Evolutionary conservation across 2,329 filamentous ascomycete genomes (phyloP).

Genomic region (Aschersonia sp.): DNA sequence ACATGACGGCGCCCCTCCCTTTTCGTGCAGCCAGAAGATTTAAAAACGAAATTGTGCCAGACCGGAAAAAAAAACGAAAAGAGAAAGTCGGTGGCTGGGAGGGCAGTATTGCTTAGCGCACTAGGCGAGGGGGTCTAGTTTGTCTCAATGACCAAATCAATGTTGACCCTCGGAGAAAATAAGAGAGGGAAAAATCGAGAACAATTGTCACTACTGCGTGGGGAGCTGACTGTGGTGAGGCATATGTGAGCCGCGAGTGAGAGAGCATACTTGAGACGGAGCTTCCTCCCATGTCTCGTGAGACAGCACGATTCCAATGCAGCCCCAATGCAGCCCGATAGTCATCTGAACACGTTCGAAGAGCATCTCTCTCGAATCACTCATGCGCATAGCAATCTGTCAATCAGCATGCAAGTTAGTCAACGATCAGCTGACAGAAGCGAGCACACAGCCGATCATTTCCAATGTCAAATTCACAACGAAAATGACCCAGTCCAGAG

Average conservation of each 20-base stretch:
- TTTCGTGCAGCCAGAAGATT: not conserved
- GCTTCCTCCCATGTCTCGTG: not conserved
- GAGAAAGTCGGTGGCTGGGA: not conserved
- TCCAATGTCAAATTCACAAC: no score
- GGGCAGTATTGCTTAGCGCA: not conserved
- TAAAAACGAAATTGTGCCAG: not conserved
- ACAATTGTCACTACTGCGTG: no score
- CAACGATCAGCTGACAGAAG: no score
- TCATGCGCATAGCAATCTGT: no score
- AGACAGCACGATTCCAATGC: not conserved
- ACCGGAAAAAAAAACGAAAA: not conserved
- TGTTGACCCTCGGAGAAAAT: not conserved
- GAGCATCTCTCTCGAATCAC: no score
- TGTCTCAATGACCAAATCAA: not conserved
- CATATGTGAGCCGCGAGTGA: not conserved
- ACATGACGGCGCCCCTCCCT: not conserved
- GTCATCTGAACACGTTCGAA: not conserved
- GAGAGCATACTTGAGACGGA: not conserved
- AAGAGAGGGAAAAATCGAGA: not conserved
- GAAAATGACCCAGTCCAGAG: no score
- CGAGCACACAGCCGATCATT: no score
- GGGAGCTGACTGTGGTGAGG: not conserved
- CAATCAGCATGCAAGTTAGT: no score
- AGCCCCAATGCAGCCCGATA: not conserved
- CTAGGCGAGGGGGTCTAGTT: not conserved